Percentiles rank a stretch among this genome's conserved stretches.
Evolutionary conservation across 2,329 filamentous ascomycete genomes (phyloP).

Genomic region (Penicillium frequentans): DNA sequence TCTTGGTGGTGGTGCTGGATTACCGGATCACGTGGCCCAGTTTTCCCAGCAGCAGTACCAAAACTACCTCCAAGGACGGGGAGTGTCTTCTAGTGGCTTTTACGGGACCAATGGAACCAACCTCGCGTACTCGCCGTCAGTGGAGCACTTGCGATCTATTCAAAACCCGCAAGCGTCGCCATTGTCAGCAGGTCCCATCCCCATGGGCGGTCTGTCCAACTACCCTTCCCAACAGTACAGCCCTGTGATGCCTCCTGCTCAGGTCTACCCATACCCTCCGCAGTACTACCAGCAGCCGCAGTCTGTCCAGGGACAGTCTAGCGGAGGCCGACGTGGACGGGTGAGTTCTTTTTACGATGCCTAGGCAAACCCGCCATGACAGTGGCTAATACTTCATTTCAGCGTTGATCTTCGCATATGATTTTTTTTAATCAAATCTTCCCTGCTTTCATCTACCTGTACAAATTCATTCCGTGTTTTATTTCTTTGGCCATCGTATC

Average conservation of each 20-base stretch:
- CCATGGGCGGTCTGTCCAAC: constrained; percentile 50
- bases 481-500: constrained; percentile 23
- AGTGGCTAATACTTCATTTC: neutral
- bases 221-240: constrained; percentile 48
- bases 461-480: constrained; percentile 31
- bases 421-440: constrained; percentile 32
- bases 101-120: constrained; percentile 34
- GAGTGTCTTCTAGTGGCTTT: constrained; percentile 44
- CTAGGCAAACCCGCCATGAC: constrained; percentile 4
- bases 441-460: constrained; percentile 34
- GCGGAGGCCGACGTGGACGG: constrained; percentile 55
- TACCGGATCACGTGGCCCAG: constrained; percentile 42
- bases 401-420: constrained; percentile 35
- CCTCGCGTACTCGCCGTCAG: constrained; percentile 30
- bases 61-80: constrained; percentile 49
- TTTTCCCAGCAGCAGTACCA: constrained; percentile 59
- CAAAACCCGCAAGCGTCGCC: constrained; percentile 38
- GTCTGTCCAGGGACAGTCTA: constrained; percentile 43
- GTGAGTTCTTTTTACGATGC: constrained; percentile 40
- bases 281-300: constrained; percentile 50
- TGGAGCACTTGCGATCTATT: constrained; percentile 43
- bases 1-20: constrained; percentile 28
- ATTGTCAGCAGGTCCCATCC: constrained; percentile 34
- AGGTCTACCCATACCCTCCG: constrained; percentile 56
- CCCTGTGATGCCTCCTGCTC: constrained; percentile 43